Evolutionary conservation across 768 basidiomycete genomes (phyloP), one percentile per base, ranked within the genome.

Genomic region (Suillus subaureus): DNA sequence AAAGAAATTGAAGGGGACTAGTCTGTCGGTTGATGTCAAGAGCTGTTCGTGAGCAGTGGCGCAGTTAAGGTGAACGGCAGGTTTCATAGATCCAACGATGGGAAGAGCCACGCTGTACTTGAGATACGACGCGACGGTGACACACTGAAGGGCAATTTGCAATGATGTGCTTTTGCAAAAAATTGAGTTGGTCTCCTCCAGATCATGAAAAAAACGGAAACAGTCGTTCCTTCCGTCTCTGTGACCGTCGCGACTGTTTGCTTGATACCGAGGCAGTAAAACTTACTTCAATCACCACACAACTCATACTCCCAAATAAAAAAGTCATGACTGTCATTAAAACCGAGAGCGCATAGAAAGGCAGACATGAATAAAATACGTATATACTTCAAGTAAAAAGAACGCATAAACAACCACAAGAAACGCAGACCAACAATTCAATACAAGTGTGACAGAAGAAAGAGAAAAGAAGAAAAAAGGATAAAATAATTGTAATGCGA

Each of bases 321-420:
- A 65, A 51, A 35, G 28, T 60, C 58, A 60, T 60, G 26, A 21
- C 58, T 60, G 58, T 60, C 58, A 60, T 60, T 60, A 60, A 12
- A 28, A 60, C 40, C 18, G 39, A 42, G 11, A 42, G 39, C 40
- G 26, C 26, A 60, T 42, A 42, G 58, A 31, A 67, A 67, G 69
- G 73, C 69, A 68, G 68, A 33, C 61, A 23, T 39, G 64, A 61
- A 62, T 42, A 64, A 64, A 64, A 64, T 67, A 65, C 64, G 70
- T 60, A 58, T 26, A 58, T 40, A 58, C 57, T 57, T 21, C 8
- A 39, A 58, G 72, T 66, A 64, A 61, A 64, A 70, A 62, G 67
- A 67, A 51, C 75, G 73, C 70, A 71, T 76, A 73, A 73, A 69
- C 66, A 69, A 72, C 43, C 26, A 52, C 37, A 71, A 68, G 64